Evolutionary conservation across 2,329 filamentous ascomycete species (phyloP).

Genomic region (Claviceps sp.): DNA sequence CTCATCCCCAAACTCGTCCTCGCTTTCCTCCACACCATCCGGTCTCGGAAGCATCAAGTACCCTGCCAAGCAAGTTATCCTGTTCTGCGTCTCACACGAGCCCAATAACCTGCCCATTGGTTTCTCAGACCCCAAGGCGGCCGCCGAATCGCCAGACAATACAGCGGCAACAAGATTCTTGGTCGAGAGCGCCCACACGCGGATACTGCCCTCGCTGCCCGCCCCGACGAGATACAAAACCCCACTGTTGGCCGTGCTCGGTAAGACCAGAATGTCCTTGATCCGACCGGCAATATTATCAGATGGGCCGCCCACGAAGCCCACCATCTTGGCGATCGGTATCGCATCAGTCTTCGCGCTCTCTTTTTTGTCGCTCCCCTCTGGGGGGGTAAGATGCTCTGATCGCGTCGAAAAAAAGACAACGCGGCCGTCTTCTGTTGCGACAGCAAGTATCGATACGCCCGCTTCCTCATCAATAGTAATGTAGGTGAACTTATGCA

Average conservation of each 20-base stretch:
- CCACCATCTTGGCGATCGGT: constrained; percentile 51
- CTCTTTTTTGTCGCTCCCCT: constrained; percentile 18
- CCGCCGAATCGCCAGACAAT: constrained; percentile 12
- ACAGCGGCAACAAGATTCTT: constrained; percentile 24
- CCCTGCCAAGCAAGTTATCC: constrained; percentile 77
- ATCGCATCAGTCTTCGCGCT: constrained; percentile 17
- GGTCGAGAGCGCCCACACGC: constrained; percentile 54
- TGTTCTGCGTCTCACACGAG: constrained; percentile 70
- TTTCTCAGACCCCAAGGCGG: constrained; percentile 7
- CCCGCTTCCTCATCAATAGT: constrained; percentile 28
- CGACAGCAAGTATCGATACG: constrained; percentile 52
- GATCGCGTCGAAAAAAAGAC: constrained; percentile 64
- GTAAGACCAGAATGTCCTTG: constrained; percentile 72
- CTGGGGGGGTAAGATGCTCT: constrained; percentile 27
- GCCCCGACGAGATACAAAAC: constrained; percentile 52
- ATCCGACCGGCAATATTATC: constrained; percentile 57
- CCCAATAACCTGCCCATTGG: constrained; percentile 55
- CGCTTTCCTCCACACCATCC: constrained; percentile 46
- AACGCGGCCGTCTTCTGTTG: constrained; percentile 82
- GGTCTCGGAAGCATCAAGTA: constrained; percentile 70
- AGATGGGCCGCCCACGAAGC: constrained; percentile 64
- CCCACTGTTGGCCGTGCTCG: constrained; percentile 23
- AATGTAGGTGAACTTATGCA: constrained; percentile 72
- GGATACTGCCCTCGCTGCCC: constrained; percentile 75
- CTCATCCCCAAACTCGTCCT: constrained; percentile 32